These are phyloP conservation scores for Trichoderma sp. DNA, from an alignment of 2,329 filamentous ascomycete species.

Conservation along the genomic window DNA sequence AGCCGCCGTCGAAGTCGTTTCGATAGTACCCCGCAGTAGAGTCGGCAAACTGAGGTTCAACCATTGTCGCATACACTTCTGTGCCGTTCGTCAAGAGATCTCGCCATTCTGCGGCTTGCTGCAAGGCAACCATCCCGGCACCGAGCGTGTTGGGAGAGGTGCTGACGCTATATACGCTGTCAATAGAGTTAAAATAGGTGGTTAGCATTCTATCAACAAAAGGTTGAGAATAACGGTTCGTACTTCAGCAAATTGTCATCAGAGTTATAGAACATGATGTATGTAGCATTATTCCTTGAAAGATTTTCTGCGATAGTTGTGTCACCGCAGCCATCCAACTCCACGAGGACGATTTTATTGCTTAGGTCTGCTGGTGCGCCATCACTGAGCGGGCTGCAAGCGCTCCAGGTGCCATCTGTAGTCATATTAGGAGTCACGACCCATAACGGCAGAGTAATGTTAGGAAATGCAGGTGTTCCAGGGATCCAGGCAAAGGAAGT, in stretches of 20 bases:
- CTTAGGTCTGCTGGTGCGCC: slow-evolving; percentile 53
- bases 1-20: slow-evolving; percentile 49
- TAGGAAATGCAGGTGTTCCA: neutral
- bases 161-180: neutral
- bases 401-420: slow-evolving; percentile 41
- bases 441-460: slow-evolving; percentile 43
- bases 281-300: slow-evolving; percentile 51
- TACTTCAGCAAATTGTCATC: slow-evolving; percentile 31
- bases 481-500: slow-evolving; percentile 1
- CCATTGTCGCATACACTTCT: neutral
- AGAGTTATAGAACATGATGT: slow-evolving; percentile 59
- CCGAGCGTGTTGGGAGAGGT: slow-evolving; percentile 30
- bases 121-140: slow-evolving; percentile 32
- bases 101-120: slow-evolving; percentile 28
- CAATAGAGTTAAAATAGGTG: neutral
- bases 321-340: slow-evolving; percentile 46
- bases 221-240: no score
- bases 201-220: neutral
- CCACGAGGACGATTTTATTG: slow-evolving; percentile 55
- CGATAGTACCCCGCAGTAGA: neutral
- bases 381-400: slow-evolving; percentile 49
- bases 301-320: slow-evolving; percentile 51
- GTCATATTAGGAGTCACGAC: slow-evolving; percentile 48
- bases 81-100: neutral
- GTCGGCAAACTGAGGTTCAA: neutral